Evolutionary conservation across 257 asterid species (phyloP).

Genomic region (Gardenia jasminoides): DNA sequence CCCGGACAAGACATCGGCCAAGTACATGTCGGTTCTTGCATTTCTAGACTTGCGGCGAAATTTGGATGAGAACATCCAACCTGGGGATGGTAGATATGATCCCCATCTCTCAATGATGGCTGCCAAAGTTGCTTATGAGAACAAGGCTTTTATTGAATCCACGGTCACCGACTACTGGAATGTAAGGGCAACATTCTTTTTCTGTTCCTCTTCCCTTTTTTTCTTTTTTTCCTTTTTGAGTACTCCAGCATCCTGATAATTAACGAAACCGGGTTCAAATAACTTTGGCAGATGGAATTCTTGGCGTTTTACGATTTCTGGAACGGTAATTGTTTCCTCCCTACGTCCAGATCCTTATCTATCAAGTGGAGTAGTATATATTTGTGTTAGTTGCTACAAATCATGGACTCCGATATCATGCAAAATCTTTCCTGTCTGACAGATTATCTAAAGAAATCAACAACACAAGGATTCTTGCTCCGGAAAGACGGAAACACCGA

Average conservation of each 20-base stretch:
- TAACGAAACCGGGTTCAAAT: neutral
- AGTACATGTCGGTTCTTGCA: slow-evolving; percentile 3
- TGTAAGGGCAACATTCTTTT: slow-evolving; percentile 21
- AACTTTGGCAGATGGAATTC: slow-evolving; percentile 43
- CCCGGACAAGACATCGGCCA: slow-evolving; percentile 7
- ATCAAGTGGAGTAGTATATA: too few relatives aligned
- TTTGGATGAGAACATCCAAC: slow-evolving; percentile 21
- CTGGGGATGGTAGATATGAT: slow-evolving; percentile 30
- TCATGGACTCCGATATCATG: too few relatives aligned
- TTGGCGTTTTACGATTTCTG: slow-evolving; percentile 40
- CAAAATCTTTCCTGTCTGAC: neutral
- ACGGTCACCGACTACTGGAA: slow-evolving; percentile 41
- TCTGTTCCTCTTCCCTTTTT: too few relatives aligned
- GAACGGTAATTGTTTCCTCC: slow-evolving; percentile 24
- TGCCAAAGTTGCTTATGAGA: slow-evolving; percentile 53
- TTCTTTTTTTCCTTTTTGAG: neutral
- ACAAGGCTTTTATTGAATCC: slow-evolving; percentile 23
- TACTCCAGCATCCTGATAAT: neutral
- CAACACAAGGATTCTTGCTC: slow-evolving; percentile 54
- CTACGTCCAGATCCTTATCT: neutral
- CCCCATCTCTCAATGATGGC: slow-evolving; percentile 53
- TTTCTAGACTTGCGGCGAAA: slow-evolving; percentile 31
- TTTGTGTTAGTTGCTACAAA: too few relatives aligned
- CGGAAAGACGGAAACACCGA: slow-evolving; percentile 19
- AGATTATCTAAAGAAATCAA: slow-evolving; percentile 30